Conservation (phyloP, 2,329 filamentous ascomycete genomes). For the Ophioceras dolichostomum region DNA sequence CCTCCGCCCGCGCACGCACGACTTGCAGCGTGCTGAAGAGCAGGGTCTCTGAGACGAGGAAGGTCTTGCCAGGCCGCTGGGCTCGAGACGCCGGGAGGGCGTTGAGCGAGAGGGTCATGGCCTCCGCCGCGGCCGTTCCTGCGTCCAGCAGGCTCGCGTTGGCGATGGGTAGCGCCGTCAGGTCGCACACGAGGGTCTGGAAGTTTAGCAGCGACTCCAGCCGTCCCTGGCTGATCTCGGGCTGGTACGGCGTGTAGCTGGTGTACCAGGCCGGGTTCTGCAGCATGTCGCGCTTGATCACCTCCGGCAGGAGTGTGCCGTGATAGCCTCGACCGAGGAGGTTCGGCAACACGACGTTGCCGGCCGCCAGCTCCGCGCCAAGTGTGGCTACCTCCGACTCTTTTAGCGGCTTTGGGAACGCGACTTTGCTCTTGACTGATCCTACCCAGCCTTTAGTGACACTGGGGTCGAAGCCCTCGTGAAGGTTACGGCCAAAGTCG, state of each 20-base stretch:
- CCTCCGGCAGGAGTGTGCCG: constrained; percentile 68
- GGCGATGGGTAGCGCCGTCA: constrained; percentile 76
- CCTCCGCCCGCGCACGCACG: constrained; percentile 71
- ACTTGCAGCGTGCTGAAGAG: constrained; percentile 82
- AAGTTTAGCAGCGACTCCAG: constrained; percentile 90
- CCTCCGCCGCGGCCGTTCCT: constrained; percentile 84
- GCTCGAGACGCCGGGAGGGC: constrained; percentile 57
- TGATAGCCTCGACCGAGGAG: constrained; percentile 87
- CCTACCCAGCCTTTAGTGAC: no score
- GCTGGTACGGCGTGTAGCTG: constrained; percentile 94
- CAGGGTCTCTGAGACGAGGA: constrained; percentile 68
- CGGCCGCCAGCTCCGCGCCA: constrained; percentile 18
- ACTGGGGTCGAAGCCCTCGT: no score
- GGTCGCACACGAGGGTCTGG: constrained; percentile 82
- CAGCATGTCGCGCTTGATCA: constrained; percentile 85
- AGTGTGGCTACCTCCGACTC: constrained; percentile 47
- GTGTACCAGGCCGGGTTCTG: constrained; percentile 97
- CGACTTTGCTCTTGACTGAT: no score
- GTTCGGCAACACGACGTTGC: constrained; percentile 41
- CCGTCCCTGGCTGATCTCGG: constrained; percentile 91
- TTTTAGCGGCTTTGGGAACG: no score
- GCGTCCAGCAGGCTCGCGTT: constrained; percentile 90
- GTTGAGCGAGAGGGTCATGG: constrained; percentile 86
- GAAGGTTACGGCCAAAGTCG: no score
- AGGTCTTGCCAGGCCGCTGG: constrained; percentile 66